Evolutionary conservation across 345 rosid genomes (phyloP).

Genomic region (Gynandropsis gynandra): DNA sequence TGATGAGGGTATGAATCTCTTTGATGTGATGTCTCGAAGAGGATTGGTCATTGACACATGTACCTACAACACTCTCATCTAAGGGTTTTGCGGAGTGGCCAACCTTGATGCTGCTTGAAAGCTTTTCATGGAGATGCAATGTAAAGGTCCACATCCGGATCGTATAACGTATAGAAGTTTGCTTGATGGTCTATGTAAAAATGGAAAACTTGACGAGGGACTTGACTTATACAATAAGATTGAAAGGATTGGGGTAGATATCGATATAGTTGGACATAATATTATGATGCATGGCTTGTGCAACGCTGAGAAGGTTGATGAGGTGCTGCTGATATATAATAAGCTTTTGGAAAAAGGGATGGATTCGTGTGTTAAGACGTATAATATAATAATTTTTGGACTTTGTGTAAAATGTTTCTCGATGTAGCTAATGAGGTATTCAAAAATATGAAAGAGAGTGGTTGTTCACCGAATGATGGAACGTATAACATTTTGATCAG

Average conservation of each 20-base stretch:
- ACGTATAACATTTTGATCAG: too few relatives aligned
- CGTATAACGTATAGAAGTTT: background rate
- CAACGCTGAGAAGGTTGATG: constrained; percentile 15
- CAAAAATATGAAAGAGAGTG: too few relatives aligned
- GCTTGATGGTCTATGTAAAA: constrained; percentile 15
- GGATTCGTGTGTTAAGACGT: constrained; percentile 17
- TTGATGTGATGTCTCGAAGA: background rate
- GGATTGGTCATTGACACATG: constrained; percentile 2
- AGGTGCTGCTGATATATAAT: constrained; percentile 16
- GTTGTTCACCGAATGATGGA: too few relatives aligned
- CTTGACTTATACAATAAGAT: background rate
- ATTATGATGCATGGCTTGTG: too few relatives aligned
- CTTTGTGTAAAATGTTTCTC: too few relatives aligned
- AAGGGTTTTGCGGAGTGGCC: too few relatives aligned
- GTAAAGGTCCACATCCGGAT: background rate
- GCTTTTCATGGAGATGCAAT: constrained; percentile 12
- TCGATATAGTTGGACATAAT: too few relatives aligned
- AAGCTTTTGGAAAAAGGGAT: constrained; percentile 17
- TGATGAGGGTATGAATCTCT: background rate
- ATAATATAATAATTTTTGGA: constrained; percentile 21
- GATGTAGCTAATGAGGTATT: too few relatives aligned
- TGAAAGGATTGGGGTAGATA: constrained; percentile 1
- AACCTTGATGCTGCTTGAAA: too few relatives aligned
- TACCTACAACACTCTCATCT: constrained; percentile 12
- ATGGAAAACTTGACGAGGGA: constrained; percentile 5